Evolutionary conservation across 345 rosid genomes (phyloP), one percentile per base, ranked within the genome.

Genomic region (Leavenworthia alabamica): DNA sequence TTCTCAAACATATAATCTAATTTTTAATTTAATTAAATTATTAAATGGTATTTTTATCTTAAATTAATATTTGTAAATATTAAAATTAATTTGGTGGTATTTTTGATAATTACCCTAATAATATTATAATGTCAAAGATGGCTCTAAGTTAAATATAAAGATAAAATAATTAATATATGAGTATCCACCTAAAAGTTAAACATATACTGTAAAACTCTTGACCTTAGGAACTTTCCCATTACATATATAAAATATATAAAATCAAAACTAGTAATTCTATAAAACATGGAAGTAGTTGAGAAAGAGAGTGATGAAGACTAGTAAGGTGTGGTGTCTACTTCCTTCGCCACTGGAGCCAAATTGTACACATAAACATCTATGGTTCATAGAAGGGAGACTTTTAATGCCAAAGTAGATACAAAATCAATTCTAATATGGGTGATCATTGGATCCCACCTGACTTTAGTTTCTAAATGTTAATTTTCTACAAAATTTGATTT

Each of bases 401-500:
- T 59, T 23, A 66, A 69, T 57, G 60, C 50, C 37, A 44, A 51
- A 70, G 60, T 66, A 50, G 81, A 70, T 75, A 52, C 37, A 17
- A 64, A 69, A 68, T 74, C 83, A 65, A 64, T 59, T 72, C 24
- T 55, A 56, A 56, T 35, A 50, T 28, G 77, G 62, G 19, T 58
- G n/a, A 41, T 62, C 37, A 59, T 51, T 51, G 70, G 75, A 67
- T 58, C 83, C 77, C 69, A 64, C 75, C 68, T n/a, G n/a, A n/a
- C n/a, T 20, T 56, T 42, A 20, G 37, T 51, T 32, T 60, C 35
- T 28, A 20, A 50, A 45, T 62, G 44, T 54, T n/a, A n/a, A n/a
- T n/a, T 71, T 56, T 65, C 37, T 24, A 31, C 62, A 49, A 66
- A 67, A 75, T 39, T 70, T 65, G 36, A 56, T 57, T 67, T 56